Evolutionary conservation across 148 eudicot species (phyloP), one percentile per base, ranked within the genome.

Genomic region (Nepenthes gracilis): DNA sequence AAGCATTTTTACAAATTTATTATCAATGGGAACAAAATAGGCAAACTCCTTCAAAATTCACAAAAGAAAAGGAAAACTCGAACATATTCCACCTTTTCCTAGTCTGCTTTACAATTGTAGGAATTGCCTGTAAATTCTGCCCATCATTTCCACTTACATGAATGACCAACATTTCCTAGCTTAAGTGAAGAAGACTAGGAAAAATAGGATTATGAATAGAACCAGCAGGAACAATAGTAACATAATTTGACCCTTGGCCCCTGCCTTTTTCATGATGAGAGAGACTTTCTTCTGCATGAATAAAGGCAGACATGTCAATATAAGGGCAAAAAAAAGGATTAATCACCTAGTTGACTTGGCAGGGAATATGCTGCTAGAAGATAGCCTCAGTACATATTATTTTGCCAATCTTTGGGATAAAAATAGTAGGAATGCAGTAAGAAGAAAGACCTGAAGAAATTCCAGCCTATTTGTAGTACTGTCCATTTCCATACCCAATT

Each of bases 401-500:
- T 23, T 23, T 23, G 23, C 23, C 6, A n/a, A 36, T 35, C 7
- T 45, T 2, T 14, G 35, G 15, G 32, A 63, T 8, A 15, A 53
- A 9, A 64, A 57, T 32, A 2, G 2, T 57, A 10, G 34, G 10
- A 34, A 57, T 36, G 2, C 37, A 33, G 4, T 34, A 57, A 35
- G 13, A 6, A 6, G 12, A 43, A 3, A 38, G 57, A 91, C 97
- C 97, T 91, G 97, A 75, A 91, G 90, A 73, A 93, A 93, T 64
- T 93, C 98, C 59, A 93, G 89, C 60, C 96, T 87, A 61, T 88
- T 86, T 53, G 96, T 80, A 36, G 96, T 88, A 67, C 87, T 86
- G 69, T 93, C 98, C 90, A 93, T 88, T 73, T 93, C 98, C 35
- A 61, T 70, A 56, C 91, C 98, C 74, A 93, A 73, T 35, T 88